Base-by-base conservation (phyloP, 257 asterid genomes). In the Penstemon barbatus region DNA sequence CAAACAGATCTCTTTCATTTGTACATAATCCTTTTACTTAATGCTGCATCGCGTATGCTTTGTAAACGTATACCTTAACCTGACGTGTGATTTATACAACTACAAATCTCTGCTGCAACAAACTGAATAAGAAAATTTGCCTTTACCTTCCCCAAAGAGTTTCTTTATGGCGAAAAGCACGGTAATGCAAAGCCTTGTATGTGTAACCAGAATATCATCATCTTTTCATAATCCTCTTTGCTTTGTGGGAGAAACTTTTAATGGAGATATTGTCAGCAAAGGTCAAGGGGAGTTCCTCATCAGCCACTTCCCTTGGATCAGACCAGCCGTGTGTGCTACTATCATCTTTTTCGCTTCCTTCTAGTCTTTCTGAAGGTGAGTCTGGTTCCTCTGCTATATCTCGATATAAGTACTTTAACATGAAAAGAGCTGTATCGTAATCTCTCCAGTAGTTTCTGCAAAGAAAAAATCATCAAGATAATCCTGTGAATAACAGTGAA, bases 361-460 rank as follows among this genome's bases (percentile, higher is more conserved):
- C 88, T 36, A 7, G 66, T 61, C 78, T 74, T 49, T 69, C 85
- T 5, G 3, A 8, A 0, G 53, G 75, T 6, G 84, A 77, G 54
- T 38, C 15, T 3, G 92, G 87, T 62, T 82, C 86, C 57, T 94
- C 95, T 4, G 89, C 83, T 75, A 89, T 87, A 56, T 86, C 91
- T 9, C 87, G 84, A 43, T 91, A 94, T 80, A 94, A 81, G 82
- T 94, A 96, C 79, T 82, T 91, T 78, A 94, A 71, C 66, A 91
- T 91, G 86, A 94, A 94, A 57, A 94, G 96, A 45, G 96, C 97
- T 0, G 99, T 91, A 73, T 94, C 99, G 3, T 77, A 67, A 70
- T 94, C 97, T 65, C 97, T 84, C 97, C 99, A 94, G 75, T 94
- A 94, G 80, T 91, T 94, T 68, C 99, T 93, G 87, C 55, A 63